Conservation (phyloP, 2,329 filamentous ascomycete genomes). For the Sporothrix luriei region DNA sequence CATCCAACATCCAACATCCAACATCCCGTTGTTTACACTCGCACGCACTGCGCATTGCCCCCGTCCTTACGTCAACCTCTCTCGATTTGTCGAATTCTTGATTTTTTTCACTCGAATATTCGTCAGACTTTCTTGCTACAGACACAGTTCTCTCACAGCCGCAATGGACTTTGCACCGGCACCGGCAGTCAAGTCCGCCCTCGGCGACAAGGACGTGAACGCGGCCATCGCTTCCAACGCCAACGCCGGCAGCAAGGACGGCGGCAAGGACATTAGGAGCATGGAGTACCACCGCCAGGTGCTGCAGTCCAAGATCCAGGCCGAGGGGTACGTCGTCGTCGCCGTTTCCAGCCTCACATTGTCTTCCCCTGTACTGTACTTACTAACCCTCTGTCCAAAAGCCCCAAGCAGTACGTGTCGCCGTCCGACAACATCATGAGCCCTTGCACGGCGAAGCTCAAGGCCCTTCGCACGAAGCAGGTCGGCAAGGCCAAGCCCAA, state of each 20-base stretch:
- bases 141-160: neutral
- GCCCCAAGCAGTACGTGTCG: conserved; percentile 63
- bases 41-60: neutral
- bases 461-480: conserved; percentile 77
- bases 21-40: neutral
- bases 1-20: conserved; percentile 1
- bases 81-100: neutral
- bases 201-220: conserved; percentile 69
- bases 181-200: conserved; percentile 45
- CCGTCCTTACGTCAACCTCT: neutral
- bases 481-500: conserved; percentile 73
- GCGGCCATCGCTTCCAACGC: conserved; percentile 48
- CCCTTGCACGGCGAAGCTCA: conserved; percentile 81
- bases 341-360: no score
- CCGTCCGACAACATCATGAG: conserved; percentile 90
- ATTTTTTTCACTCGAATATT: neutral
- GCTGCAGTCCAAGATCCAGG: conserved; percentile 70
- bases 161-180: conserved; percentile 28
- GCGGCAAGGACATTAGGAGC: conserved; percentile 65
- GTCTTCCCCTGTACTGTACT: neutral
- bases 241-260: conserved; percentile 42
- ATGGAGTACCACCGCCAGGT: conserved; percentile 80
- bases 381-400: conserved; percentile 26
- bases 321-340: conserved; percentile 59
- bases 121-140: neutral